Conservation (phyloP, 768 basidiomycete species). For the Termitomyces sp. region DNA sequence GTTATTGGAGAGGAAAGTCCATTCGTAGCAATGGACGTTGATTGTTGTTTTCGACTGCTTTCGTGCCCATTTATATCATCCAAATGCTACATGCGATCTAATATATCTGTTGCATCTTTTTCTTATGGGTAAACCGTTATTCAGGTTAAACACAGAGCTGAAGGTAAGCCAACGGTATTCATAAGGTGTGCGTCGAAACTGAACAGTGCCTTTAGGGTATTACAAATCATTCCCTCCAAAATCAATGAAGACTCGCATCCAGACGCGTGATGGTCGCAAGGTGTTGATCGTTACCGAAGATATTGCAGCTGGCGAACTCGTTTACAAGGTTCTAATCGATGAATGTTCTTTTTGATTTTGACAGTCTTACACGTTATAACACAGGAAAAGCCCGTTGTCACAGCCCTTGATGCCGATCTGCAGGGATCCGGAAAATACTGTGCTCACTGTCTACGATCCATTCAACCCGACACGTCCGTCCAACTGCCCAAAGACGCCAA, state of each 20-base stretch:
- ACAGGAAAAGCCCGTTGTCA: conserved; percentile 75
- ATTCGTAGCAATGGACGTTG: conserved; percentile 15
- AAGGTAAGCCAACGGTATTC: conserved; percentile 58
- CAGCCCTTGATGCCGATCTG: conserved; percentile 70
- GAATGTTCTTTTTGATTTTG: conserved; percentile 1
- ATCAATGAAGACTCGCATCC: conserved; percentile 63
- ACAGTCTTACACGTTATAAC: neutral
- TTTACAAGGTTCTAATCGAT: conserved; percentile 60
- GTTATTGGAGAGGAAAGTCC: conserved; percentile 9
- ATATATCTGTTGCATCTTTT: conserved; percentile 48
- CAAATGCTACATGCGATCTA: conserved; percentile 44
- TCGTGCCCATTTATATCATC: conserved; percentile 10
- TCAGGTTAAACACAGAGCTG: conserved; percentile 63
- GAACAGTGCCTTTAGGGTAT: conserved; percentile 49
- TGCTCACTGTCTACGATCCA: conserved; percentile 64
- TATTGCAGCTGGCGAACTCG: conserved; percentile 65
- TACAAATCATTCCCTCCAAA: conserved; percentile 76
- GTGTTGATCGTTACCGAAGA: conserved; percentile 65
- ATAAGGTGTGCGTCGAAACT: conserved; percentile 4
- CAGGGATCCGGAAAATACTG: conserved; percentile 67
- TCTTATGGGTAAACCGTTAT: conserved; percentile 16
- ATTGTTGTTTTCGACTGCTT: conserved; percentile 8
- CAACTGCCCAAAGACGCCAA: conserved; percentile 40
- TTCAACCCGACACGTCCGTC: conserved; percentile 45
- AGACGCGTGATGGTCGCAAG: conserved; percentile 42